Evolutionary conservation across 2,329 filamentous ascomycete species (phyloP).

Genomic region (Grosmannia penicillata): DNA sequence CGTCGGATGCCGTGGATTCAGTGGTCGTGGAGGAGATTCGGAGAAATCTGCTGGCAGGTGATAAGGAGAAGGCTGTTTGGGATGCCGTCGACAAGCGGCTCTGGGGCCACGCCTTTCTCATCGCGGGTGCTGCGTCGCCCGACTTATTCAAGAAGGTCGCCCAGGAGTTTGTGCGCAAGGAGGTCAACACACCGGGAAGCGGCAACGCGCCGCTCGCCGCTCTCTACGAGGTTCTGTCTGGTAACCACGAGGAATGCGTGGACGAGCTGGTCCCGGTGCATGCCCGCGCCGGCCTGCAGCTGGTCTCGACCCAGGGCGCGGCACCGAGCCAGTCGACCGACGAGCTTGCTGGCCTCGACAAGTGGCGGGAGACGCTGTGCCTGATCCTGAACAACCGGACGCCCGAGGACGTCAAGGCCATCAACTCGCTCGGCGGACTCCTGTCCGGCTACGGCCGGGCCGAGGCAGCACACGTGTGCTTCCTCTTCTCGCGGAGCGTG

Average conservation of each 20-base stretch:
- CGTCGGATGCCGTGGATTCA: slow-evolving; percentile 51
- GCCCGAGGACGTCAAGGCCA: slow-evolving; percentile 58
- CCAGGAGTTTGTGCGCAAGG: slow-evolving; percentile 89
- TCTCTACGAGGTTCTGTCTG: slow-evolving; percentile 84
- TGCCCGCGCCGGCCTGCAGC: slow-evolving; percentile 79
- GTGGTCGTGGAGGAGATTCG: slow-evolving; percentile 58
- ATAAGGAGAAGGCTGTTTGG: slow-evolving; percentile 88
- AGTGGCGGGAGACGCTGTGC: slow-evolving; percentile 83
- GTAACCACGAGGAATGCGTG: slow-evolving; percentile 85
- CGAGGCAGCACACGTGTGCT: slow-evolving; percentile 90
- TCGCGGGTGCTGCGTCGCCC: slow-evolving; percentile 63
- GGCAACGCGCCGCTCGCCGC: slow-evolving; percentile 81
- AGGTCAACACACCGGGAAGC: slow-evolving; percentile 68
- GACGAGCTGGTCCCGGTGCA: slow-evolving; percentile 91
- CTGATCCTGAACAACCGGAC: slow-evolving; percentile 83
- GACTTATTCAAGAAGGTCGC: slow-evolving; percentile 86
- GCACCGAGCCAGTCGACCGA: slow-evolving; percentile 46
- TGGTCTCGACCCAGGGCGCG: slow-evolving; percentile 62
- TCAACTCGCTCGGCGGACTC: slow-evolving; percentile 68
- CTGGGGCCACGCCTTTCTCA: slow-evolving; percentile 92
- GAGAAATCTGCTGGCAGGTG: slow-evolving; percentile 58
- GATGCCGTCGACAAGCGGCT: slow-evolving; percentile 80
- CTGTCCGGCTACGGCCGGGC: slow-evolving; percentile 73
- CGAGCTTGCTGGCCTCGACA: slow-evolving; percentile 71
- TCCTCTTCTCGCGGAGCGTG: slow-evolving; percentile 62